Conservation (phyloP, 2,329 filamentous ascomycete species). For the Xylariales sp. region DNA sequence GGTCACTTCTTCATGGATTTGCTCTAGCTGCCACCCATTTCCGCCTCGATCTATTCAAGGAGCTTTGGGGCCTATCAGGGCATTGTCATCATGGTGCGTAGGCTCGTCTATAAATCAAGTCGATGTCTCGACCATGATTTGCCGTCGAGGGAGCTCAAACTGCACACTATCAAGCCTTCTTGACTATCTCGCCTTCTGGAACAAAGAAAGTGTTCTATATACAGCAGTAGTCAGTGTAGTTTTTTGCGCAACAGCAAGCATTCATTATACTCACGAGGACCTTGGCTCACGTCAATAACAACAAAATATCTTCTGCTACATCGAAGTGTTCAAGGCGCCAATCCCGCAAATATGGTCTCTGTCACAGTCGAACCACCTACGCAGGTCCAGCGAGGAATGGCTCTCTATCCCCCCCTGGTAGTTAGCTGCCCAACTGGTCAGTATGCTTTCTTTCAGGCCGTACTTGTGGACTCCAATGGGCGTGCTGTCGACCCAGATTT, state of each 20-base stretch:
- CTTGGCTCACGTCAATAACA: background rate
- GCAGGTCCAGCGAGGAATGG: conserved; percentile 41
- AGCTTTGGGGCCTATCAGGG: background rate
- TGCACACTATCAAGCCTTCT: background rate
- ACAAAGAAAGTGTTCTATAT: too few species aligned
- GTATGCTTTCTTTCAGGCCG: conserved; percentile 43
- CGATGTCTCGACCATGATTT: conserved; percentile 15
- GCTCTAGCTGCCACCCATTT: conserved; percentile 1
- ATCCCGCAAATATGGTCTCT: conserved; percentile 37
- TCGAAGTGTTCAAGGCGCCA: background rate
- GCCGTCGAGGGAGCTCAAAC: background rate
- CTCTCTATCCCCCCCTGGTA: conserved; percentile 47
- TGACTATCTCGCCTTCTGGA: too few species aligned
- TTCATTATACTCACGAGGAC: too few species aligned
- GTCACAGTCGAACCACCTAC: conserved; percentile 45
- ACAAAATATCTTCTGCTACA: background rate
- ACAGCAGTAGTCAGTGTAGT: too few species aligned
- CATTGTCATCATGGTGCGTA: conserved; percentile 1
- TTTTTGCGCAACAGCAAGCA: too few species aligned
- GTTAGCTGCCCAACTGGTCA: conserved; percentile 38
- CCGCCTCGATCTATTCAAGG: background rate
- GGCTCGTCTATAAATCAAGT: conserved; percentile 29
- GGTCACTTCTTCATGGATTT: conserved; percentile 6
- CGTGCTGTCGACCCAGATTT: conserved; percentile 29
- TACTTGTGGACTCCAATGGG: conserved; percentile 43